These are phyloP conservation scores for Chlorella ohadii DNA, from an alignment of 139 green algal species.

Conservation along the genomic window DNA sequence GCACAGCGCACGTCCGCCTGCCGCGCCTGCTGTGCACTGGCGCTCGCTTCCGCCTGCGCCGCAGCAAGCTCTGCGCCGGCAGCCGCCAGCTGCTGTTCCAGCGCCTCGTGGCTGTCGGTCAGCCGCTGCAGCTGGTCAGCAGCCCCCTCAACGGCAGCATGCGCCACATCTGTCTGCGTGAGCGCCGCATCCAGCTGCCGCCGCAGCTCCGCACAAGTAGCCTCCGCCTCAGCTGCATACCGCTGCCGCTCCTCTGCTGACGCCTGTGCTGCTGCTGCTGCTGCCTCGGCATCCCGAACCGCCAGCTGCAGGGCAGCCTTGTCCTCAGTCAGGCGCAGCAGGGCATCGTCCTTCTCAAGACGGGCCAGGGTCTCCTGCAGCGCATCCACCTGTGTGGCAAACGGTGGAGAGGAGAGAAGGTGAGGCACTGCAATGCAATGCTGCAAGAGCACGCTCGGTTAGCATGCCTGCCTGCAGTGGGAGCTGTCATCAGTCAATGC, in stretches of 20 bases:
- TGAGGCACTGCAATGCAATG: background rate
- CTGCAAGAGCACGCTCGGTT: too few relatives aligned
- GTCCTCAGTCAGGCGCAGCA: constrained; percentile 37
- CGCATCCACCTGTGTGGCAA: constrained; percentile 28
- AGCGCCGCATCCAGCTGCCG: constrained; percentile 25
- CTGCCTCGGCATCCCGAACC: constrained; percentile 12
- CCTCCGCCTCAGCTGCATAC: constrained; percentile 13
- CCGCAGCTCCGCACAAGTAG: background rate
- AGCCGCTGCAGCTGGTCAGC: constrained; percentile 27
- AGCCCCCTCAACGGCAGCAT: constrained; percentile 14
- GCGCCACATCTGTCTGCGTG: constrained; percentile 18
- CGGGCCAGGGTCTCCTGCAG: constrained; percentile 30
- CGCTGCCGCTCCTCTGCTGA: background rate
- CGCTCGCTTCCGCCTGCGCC: background rate
- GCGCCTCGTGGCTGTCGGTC: constrained; percentile 1
- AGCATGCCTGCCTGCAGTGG: too few relatives aligned
- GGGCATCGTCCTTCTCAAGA: constrained; percentile 29
- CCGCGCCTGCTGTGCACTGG: background rate
- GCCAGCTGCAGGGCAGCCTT: constrained; percentile 23
- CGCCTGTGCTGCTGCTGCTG: background rate
- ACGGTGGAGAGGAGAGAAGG: background rate
- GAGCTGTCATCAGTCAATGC: too few relatives aligned
- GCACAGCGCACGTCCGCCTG: background rate
- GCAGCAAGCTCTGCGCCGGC: background rate
- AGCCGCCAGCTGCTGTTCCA: constrained; percentile 14